Conservation (phyloP, 106 monocot genomes). For the Alisma plantagoaquatica region DNA sequence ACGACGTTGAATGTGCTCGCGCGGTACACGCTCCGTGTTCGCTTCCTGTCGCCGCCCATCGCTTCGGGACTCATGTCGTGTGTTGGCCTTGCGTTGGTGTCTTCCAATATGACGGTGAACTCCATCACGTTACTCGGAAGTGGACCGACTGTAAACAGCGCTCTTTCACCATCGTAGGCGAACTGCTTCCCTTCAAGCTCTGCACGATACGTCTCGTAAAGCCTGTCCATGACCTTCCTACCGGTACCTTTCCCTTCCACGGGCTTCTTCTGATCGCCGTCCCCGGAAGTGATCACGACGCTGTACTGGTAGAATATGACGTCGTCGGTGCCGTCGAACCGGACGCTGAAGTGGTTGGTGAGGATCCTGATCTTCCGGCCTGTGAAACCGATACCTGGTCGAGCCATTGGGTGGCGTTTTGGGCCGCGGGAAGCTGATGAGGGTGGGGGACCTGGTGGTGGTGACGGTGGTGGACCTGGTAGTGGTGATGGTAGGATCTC, state of each 20-base stretch:
- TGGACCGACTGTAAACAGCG: conserved; percentile 56
- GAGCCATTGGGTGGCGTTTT: conserved; percentile 24
- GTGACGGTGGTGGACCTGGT: no score
- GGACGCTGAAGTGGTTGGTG: conserved; percentile 40
- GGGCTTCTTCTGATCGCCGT: conserved; percentile 20
- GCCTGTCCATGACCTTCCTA: conserved; percentile 48
- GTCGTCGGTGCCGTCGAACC: conserved; percentile 13
- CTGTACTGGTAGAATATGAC: conserved; percentile 47
- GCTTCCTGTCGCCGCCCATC: conserved; percentile 34
- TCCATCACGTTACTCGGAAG: conserved; percentile 55
- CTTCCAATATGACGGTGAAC: conserved; percentile 50
- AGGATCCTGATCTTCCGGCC: conserved; percentile 25
- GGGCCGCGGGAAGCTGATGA: no score
- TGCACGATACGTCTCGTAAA: conserved; percentile 41
- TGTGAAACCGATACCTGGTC: conserved; percentile 28
- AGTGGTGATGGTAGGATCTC: no score
- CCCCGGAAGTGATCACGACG: conserved; percentile 43
- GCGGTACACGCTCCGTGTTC: conserved; percentile 21
- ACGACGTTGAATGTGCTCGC: conserved; percentile 37
- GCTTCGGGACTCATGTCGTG: conserved; percentile 19
- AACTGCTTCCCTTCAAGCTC: conserved; percentile 61
- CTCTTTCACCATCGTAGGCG: conserved; percentile 78
- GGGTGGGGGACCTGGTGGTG: no score
- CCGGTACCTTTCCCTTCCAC: conserved; percentile 46
- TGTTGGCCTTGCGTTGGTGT: conserved; percentile 37